Base-by-base conservation (phyloP, 345 rosid genomes). In the Bruguiera gymnorhiza region DNA sequence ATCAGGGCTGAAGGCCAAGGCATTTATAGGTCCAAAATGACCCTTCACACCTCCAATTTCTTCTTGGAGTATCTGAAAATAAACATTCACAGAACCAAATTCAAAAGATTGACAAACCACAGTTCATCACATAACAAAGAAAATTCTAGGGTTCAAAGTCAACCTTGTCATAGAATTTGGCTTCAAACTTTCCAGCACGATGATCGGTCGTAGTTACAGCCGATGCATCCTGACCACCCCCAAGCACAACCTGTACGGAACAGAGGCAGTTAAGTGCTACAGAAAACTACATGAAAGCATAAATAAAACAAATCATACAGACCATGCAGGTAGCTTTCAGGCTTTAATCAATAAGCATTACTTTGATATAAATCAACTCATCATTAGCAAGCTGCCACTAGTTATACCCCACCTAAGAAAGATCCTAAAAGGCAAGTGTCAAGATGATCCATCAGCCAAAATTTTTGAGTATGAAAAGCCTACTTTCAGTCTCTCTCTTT, bases 201-300 rank as follows among this genome's bases (percentile, higher is more conserved):
- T 92, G 98, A 75, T 95, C 98, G 21, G 98, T 92, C 46, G 96
- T 95, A 6, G 99, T 95, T 62, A 95, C 96, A 62, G 99, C 80
- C 56, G 98, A 92, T 62, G 99, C 94, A 77, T 92, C 96, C 75
- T 92, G 99, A 78, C 99, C 99, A 79, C 99, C 98, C 79, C 99
- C 98, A 81, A 95, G 92, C 65, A 95, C 96, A 79, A 92, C 97
- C 99, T 95, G 75, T 15, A 60, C 3, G 54, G 66, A 32, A 79
- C 61, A 10, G 60, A 10, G 23, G 27, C 31, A 56, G 60, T 11
- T 23, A 56, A 8, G 18, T 13, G 15, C 31, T 13, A 56, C 30
- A 24, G 16, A 3, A 16, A 56, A 23, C 37, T 34, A 34, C 24
- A 8, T 55, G 18, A 39, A 39, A 55, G 59, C 59, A 55, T 8